A percentile compares a stretch with the other conserved stretches of the same genome.
Evolutionary conservation across 1,284 basidiomycete genomes (phyloP).

Genomic region (Cryptococcus sp.): DNA sequence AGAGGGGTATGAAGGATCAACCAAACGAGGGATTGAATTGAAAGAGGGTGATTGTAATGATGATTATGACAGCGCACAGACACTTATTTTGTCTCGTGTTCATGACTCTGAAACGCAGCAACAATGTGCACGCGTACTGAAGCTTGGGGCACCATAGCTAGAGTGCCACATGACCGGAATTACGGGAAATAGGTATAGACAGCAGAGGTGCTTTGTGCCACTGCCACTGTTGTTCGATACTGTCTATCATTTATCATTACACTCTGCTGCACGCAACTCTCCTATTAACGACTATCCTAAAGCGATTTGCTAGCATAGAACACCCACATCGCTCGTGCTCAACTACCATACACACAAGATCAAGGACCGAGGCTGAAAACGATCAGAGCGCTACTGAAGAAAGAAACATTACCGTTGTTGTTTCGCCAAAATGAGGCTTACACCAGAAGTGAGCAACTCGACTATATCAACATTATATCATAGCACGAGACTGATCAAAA

Average conservation of each 20-base stretch:
- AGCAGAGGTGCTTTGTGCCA: not conserved
- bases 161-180: conserved; percentile 14
- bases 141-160: conserved; percentile 10
- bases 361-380: too few relatives aligned
- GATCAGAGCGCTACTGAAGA: too few relatives aligned
- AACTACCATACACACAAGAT: not conserved
- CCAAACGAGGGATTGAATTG: not conserved
- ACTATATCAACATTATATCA: conserved; percentile 1
- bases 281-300: not conserved
- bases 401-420: too few relatives aligned
- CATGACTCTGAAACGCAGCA: too few relatives aligned
- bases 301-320: not conserved
- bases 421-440: conserved; percentile 46
- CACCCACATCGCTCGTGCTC: not conserved
- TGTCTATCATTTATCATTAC: too few relatives aligned
- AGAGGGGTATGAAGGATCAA: not conserved
- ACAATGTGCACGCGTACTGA: too few relatives aligned
- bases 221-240: not conserved
- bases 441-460: conserved; percentile 50
- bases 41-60: not conserved
- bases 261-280: too few relatives aligned
- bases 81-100: not conserved
- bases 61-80: conserved; percentile 1
- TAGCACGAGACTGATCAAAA: not conserved
- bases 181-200: conserved; percentile 1